These are phyloP conservation scores for Cladosporium sp. DNA, from an alignment of 2,329 filamentous ascomycete genomes.

Conservation along the genomic window DNA sequence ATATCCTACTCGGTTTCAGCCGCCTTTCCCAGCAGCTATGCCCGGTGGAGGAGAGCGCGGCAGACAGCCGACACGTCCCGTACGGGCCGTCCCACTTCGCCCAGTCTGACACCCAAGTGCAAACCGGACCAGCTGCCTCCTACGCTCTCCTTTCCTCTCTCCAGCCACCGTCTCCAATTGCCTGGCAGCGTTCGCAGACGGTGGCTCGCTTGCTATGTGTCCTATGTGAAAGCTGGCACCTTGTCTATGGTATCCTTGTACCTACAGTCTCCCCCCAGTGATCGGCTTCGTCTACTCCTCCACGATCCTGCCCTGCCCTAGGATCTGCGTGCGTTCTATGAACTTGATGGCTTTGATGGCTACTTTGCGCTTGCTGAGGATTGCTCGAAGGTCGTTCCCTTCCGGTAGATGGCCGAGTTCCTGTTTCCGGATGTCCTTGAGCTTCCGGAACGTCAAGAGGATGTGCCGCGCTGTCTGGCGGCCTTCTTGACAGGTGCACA, in stretches of 20 bases:
- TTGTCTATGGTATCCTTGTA: background rate
- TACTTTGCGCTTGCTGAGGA: slow-evolving; percentile 16
- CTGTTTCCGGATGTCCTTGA: slow-evolving; percentile 14
- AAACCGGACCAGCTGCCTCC: background rate
- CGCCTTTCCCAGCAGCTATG: background rate
- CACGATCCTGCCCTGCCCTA: slow-evolving; percentile 16
- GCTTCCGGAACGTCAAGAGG: slow-evolving; percentile 14
- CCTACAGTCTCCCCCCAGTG: background rate
- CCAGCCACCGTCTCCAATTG: background rate
- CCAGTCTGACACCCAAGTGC: background rate
- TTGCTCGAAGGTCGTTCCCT: slow-evolving; percentile 10
- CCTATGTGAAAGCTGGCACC: background rate
- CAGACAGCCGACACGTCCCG: slow-evolving; percentile 2
- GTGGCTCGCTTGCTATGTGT: background rate
- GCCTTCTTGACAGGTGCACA: slow-evolving; percentile 13
- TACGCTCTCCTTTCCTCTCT: background rate
- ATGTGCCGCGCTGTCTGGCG: slow-evolving; percentile 17
- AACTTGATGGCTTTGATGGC: slow-evolving; percentile 16
- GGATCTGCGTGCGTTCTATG: slow-evolving; percentile 17
- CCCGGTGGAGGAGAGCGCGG: background rate
- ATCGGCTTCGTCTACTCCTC: slow-evolving; percentile 7
- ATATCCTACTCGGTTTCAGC: background rate
- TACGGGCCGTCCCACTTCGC: slow-evolving; percentile 1
- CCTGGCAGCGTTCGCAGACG: background rate
- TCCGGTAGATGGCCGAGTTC: slow-evolving; percentile 3